Evolutionary conservation across 345 rosid species (phyloP).

Genomic region (Arabidopsis suecica): DNA sequence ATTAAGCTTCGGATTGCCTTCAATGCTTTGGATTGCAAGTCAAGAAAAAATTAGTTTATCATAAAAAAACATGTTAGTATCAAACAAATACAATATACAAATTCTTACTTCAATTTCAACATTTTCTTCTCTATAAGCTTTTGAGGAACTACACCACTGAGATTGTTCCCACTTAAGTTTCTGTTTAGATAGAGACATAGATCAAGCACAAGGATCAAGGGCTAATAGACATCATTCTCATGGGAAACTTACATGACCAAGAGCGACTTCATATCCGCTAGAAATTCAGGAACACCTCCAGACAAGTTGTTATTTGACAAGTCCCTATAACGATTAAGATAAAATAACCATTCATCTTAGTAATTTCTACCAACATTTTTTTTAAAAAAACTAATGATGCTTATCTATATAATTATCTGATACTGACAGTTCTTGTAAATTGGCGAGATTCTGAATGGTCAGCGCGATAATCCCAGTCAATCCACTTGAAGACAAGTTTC

Average conservation of each 20-base stretch:
- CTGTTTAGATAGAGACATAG: neutral
- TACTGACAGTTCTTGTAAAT: constrained; percentile 50
- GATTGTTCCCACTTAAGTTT: neutral
- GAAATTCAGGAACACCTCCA: constrained; percentile 52
- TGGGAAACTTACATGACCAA: constrained; percentile 51
- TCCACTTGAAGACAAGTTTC: constrained; percentile 49
- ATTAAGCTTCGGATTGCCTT: neutral
- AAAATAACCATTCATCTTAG: too few relatives aligned
- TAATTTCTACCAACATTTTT: too few relatives aligned
- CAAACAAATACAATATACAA: too few relatives aligned
- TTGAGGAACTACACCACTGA: neutral
- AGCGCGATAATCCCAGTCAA: constrained; percentile 39
- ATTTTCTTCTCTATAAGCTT: neutral
- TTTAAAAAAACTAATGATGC: too few relatives aligned
- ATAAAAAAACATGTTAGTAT: too few relatives aligned
- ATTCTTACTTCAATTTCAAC: neutral
- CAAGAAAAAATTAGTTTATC: too few relatives aligned
- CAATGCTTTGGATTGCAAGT: neutral
- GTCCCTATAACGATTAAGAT: neutral
- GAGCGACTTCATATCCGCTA: constrained; percentile 48
- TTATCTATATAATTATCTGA: too few relatives aligned
- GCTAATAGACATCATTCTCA: neutral
- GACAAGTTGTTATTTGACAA: neutral
- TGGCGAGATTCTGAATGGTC: constrained; percentile 39
- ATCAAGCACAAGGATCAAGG: neutral